Base-by-base conservation (phyloP, 1,284 basidiomycete genomes). In the Rhodotorula sp. region DNA sequence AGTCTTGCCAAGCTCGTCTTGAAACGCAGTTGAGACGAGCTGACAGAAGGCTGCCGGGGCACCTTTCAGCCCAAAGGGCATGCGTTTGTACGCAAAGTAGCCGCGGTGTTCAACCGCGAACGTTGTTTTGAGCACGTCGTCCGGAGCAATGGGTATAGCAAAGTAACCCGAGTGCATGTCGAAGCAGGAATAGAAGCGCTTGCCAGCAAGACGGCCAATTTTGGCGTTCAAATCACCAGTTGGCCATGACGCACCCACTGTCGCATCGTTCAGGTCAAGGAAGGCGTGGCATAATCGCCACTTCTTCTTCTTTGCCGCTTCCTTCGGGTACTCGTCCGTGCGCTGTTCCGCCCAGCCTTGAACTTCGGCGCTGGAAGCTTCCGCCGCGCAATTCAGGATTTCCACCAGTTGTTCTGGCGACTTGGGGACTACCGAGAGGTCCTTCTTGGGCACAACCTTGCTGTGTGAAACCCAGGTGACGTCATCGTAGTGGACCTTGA, bases 221-320 rank as follows among this genome's bases (percentile, higher is more conserved):
- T 54, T 64, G 4, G 31, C 62, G 23, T 46, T 47, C 34, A 64
- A 39, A 51, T 64, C 52, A 15, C 62, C 62, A 15, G 47, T 47
- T 16, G 62, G 62, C 46, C 47, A 64, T 6, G 52, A 26, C 12
- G 51, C 62, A 43, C 62, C 62, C 14, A 64, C 39, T 12, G 56
- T 64, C 3, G 62, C 62, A 26, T 64, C 51, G 62, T 64, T 64
- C 51, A 64, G 51, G 56, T 56, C 62, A 5, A 64, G 31, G 56
- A 64, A 56, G 18, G 52, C 62, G 43, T 64, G 56, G 52, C 62
- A 64, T 4, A 64, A 52, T 5, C 62, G 51, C 34, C 34, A 58
- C 49, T 64, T 64, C n/a, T 46, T 59, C 10, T 34, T n/a, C 34
- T 64, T 64, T 18, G 26, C 48, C 5, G 59, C 59, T 14, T 61